These are phyloP conservation scores for Fistulinella prunicolor DNA, from an alignment of 768 basidiomycete species.

Conservation along the genomic window DNA sequence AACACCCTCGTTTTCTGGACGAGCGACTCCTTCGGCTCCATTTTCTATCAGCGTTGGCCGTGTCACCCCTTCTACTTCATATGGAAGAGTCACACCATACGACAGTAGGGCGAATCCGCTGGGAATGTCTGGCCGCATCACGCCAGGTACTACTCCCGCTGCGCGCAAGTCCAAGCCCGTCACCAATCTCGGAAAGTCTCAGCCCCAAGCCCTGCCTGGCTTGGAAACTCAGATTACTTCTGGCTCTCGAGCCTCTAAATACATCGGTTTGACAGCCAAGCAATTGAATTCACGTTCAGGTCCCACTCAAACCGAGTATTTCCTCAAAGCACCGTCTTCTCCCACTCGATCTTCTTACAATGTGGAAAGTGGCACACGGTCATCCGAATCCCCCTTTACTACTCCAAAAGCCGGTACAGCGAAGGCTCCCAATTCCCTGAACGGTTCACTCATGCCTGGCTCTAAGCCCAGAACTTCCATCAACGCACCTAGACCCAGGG, in stretches of 20 bases:
- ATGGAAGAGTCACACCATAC: slow-evolving; percentile 42
- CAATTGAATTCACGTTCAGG: slow-evolving; percentile 56
- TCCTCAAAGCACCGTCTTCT: slow-evolving; percentile 32
- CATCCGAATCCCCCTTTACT: slow-evolving; percentile 53
- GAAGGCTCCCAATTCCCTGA: slow-evolving; percentile 18
- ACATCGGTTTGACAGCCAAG: slow-evolving; percentile 80
- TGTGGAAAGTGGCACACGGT: slow-evolving; percentile 37
- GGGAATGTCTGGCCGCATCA: slow-evolving; percentile 45
- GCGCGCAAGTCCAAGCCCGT: slow-evolving; percentile 31
- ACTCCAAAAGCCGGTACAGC: slow-evolving; percentile 60
- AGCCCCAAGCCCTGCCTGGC: slow-evolving; percentile 23
- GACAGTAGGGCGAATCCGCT: slow-evolving; percentile 26
- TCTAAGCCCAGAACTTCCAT: slow-evolving; percentile 34
- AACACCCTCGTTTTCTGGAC: slow-evolving; percentile 44
- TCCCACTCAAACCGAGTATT: slow-evolving; percentile 17
- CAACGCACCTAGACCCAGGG: slow-evolving; percentile 57
- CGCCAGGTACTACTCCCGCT: slow-evolving; percentile 38
- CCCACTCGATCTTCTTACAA: slow-evolving; percentile 39
- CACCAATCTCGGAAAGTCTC: slow-evolving; percentile 33
- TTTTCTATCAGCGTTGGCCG: slow-evolving; percentile 43
- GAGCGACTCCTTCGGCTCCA: slow-evolving; percentile 44
- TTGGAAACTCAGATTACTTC: slow-evolving; percentile 57
- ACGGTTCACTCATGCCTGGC: slow-evolving; percentile 16
- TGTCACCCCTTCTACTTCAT: slow-evolving; percentile 53
- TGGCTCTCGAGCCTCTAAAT: slow-evolving; percentile 83